Conservation (phyloP, 2,329 filamentous ascomycete genomes). For the Clarireedia homoeocarpa region DNA sequence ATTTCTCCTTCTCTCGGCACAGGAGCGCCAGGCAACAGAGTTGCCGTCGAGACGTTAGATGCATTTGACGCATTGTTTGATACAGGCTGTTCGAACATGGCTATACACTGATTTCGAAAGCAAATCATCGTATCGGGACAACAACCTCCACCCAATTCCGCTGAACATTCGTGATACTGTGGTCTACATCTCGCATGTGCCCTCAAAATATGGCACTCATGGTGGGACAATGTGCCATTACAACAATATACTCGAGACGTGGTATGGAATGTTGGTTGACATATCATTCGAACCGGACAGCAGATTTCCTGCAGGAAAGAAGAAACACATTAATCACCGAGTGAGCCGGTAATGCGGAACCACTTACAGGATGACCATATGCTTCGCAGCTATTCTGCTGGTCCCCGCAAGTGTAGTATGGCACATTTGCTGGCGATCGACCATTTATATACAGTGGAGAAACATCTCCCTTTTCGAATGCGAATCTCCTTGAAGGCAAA, state of each 20-base stretch:
- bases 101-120: conserved; percentile 6
- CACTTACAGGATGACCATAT: conserved; percentile 22
- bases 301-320: conserved; percentile 21
- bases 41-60: conserved; percentile 18
- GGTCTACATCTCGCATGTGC: conserved; percentile 19
- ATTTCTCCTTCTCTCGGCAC: conserved; percentile 24
- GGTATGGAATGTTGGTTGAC: conserved; percentile 18
- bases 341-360: no score
- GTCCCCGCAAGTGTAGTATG: conserved; percentile 26
- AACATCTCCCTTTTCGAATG: neutral
- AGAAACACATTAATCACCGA: neutral
- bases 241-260: conserved; percentile 25
- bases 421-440: conserved; percentile 12
- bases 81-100: conserved; percentile 14
- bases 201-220: conserved; percentile 15
- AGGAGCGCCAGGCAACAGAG: conserved; percentile 7
- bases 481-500: conserved; percentile 19
- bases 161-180: conserved; percentile 19
- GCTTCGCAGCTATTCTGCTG: conserved; percentile 25
- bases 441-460: neutral
- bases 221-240: conserved; percentile 15
- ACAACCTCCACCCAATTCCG: conserved; percentile 22
- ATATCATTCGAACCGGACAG: conserved; percentile 23
- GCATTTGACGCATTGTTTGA: conserved; percentile 9
- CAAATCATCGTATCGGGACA: conserved; percentile 16